Percentiles rank a stretch among this genome's conserved stretches.
phyloP scores from a whole-genome alignment of 495 filamentous ascomycete species.

The Penicillium waksmanii region DNA sequence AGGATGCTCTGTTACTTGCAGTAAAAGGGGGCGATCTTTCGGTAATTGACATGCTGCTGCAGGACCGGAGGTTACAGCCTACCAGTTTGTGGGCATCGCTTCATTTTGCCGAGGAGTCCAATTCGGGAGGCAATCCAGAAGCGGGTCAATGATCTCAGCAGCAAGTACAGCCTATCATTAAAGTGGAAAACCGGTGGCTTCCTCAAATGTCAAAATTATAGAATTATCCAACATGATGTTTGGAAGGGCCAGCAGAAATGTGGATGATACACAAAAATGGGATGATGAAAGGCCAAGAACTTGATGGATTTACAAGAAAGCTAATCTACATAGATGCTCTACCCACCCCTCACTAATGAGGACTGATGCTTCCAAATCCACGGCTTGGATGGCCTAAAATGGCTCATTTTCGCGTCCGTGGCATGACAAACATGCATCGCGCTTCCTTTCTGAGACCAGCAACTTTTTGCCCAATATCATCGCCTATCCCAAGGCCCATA shows the following conservation, averaged over 20 bases:
- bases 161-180: not conserved
- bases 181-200: not conserved
- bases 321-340: too few species aligned
- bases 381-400: too few species aligned
- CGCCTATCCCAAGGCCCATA: too few species aligned
- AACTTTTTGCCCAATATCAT: too few species aligned
- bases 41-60: not conserved
- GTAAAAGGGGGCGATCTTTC: not conserved
- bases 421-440: too few species aligned
- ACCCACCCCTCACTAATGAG: too few species aligned
- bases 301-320: too few species aligned
- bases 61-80: not conserved
- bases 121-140: not conserved
- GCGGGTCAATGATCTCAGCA: not conserved
- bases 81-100: not conserved
- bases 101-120: not conserved
- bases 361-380: too few species aligned
- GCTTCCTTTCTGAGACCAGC: too few species aligned
- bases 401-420: too few species aligned
- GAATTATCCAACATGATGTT: not conserved
- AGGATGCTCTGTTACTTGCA: slow-evolving; percentile 6
- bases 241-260: not conserved
- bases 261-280: too few species aligned
- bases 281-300: too few species aligned
- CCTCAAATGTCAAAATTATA: not conserved